These are phyloP conservation scores for Kodamaea fukazawae DNA, from an alignment of 805 yeast genomes.

Conservation along the genomic window DNA sequence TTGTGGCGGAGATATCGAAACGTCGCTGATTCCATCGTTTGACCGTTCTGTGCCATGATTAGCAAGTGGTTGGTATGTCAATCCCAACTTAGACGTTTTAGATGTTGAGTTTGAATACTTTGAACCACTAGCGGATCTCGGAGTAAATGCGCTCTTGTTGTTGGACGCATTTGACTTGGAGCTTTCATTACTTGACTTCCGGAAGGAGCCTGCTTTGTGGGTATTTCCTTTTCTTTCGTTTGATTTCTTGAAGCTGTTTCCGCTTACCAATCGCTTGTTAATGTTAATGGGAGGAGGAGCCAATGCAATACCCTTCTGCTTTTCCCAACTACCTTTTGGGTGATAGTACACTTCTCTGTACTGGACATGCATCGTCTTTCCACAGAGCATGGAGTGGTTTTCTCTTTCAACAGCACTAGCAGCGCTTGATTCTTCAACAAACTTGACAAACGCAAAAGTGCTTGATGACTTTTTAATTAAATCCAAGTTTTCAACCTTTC, in stretches of 20 bases:
- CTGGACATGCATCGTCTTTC: conserved; percentile 81
- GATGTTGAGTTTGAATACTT: too few relatives aligned
- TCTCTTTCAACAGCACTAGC: conserved; percentile 85
- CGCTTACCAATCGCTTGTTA: conserved; percentile 11
- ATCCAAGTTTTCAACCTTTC: conserved; percentile 57
- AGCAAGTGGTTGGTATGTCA: too few relatives aligned
- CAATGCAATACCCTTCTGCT: conserved; percentile 42
- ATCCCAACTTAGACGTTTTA: too few relatives aligned
- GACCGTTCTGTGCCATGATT: too few relatives aligned
- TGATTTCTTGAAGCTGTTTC: not conserved
- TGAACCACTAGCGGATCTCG: too few relatives aligned
- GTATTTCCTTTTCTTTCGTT: too few relatives aligned
- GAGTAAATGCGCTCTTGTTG: not conserved
- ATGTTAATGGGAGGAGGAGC: conserved; percentile 85
- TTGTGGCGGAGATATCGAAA: too few relatives aligned
- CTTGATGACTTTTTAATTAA: conserved; percentile 48
- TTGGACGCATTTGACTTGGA: conserved; percentile 1
- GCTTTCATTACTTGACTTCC: conserved; percentile 7
- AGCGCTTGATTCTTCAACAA: conserved; percentile 64
- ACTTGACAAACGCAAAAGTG: conserved; percentile 74
- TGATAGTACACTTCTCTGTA: conserved; percentile 55
- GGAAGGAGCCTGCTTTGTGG: conserved; percentile 1
- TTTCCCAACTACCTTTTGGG: conserved; percentile 4
- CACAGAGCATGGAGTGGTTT: conserved; percentile 72
- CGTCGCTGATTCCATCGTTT: too few relatives aligned